Base-by-base conservation (phyloP, 441 rosid species). In the Populus hybrid region DNA sequence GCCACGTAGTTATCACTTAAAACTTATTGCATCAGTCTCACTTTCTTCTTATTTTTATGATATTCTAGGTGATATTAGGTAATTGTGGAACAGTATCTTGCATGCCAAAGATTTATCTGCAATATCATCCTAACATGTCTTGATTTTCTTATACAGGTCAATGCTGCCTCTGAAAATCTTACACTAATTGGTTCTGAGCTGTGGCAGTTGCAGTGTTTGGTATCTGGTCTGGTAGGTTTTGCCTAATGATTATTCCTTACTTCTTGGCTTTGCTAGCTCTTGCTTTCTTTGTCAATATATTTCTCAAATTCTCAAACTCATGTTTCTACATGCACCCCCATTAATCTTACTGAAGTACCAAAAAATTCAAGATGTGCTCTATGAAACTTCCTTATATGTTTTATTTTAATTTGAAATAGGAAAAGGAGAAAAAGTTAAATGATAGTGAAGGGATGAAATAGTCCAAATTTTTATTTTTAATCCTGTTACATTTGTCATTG, bases 141-240 rank as follows among this genome's bases (percentile, higher is more conserved):
- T 14, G 36, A 20, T 79, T 4, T 77, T 70, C 66, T 82, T 71
- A 75, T 69, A 82, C 94, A 96, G 99, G 93, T 94, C 68, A 84
- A 84, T 81, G 84, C 82, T 69, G 90, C 97, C 82, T 80, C 83
- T 80, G 87, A 82, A 59, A 91, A 89, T 90, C 85, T 96, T 77
- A 82, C 86, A 66, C 87, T 85, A 50, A 87, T 94, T 78, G 92
- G 89, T 79, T 79, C 82, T 80, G 91, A 89, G 66, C 82, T 96
- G 86, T 86, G 83, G 38, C 85, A 88, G 53, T 82, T 96, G 90
- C 96, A 92, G 77, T 50, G 73, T 74, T 70, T 93, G 82, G 89
- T 92, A 79, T 84, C 86, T 81, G 84, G 89, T 77, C 83, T 92
- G 95, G 97, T 94, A 85, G 80, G 97, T 84, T 83, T 77, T 66